phyloP scores from a whole-genome alignment of 768 basidiomycete genomes.

The Serendipita indica region DNA sequence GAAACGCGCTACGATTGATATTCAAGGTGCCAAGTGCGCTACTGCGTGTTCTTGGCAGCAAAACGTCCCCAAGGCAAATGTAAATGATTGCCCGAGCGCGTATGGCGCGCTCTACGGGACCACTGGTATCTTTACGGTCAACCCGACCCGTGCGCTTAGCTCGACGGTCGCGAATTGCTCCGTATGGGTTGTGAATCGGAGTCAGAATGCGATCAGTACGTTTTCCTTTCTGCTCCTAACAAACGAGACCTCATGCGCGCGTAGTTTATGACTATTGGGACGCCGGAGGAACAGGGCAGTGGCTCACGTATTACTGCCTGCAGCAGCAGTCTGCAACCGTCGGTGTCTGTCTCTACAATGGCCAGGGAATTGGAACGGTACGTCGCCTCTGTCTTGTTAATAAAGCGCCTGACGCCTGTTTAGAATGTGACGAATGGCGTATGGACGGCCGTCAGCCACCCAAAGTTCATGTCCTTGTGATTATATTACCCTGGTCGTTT shows the following conservation, averaged over 20 bases:
- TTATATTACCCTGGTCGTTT: too few species aligned
- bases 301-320: background rate
- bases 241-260: too few species aligned
- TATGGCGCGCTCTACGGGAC: background rate
- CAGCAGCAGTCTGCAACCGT: background rate
- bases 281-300: background rate
- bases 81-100: background rate
- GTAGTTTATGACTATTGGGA: slow-evolving; percentile 3
- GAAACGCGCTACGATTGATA: background rate
- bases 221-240: background rate
- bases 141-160: background rate
- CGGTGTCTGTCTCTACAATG: background rate
- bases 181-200: background rate
- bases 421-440: background rate
- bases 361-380: background rate
- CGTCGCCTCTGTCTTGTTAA: background rate
- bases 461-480: background rate
- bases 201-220: background rate
- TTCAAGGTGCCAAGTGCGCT: background rate
- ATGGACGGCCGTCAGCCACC: background rate
- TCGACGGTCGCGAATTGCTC: background rate
- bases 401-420: background rate
- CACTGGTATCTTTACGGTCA: background rate
- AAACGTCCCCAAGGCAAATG: background rate
- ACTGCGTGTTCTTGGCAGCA: background rate